Base-by-base conservation (phyloP, 1,284 basidiomycete species). In the Trichosporon sp. region DNA sequence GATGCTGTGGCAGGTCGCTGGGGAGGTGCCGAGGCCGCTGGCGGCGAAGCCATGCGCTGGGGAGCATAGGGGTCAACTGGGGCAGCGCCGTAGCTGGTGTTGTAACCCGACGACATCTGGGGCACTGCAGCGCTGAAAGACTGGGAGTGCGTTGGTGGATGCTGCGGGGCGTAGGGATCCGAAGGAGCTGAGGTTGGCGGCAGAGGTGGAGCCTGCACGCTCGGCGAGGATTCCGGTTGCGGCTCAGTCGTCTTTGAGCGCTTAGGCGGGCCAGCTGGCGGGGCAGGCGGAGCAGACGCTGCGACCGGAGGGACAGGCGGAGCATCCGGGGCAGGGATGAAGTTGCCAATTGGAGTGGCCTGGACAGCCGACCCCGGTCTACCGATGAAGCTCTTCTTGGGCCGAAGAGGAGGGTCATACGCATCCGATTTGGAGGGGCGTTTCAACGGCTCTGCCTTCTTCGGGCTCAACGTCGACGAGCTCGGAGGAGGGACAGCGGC, bases 331-430 rank as follows among this genome's bases (percentile, higher is more conserved):
- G 37, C 25, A 8, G 59, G 27, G 19, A 31, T 29, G 44, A 60
- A 60, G 16, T 31, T 25, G 16, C 44, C 31, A 21, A 23, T 9
- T 10, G 32, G 37, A 19, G 61, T 31, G 21, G 29, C 52, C 7
- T 34, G 46, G 1, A 46, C 46, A 1, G 57, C 46, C 11, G 57
- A 59, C 31, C 49, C 49, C 27, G 49, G 49, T 19, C 49, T 63
- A 49, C 77, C 58, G 34, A 73, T 63, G 37, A 73, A 70, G 66
- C 72, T 72, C 69, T 78, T 75, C 61, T 75, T 67, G 2, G 74
- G 72, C 37, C 68, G 64, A 3, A 68, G 56, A 0, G 78, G 78
- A 5, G 78, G 78, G 65, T 80, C 78, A 57, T 78, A 80, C 6
- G 78, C 78, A 29, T 72, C 78, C 21, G 78, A 78, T 9, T 68